Evolutionary conservation across 352 stramenopile genomes (phyloP).

Genomic region (Phytophthora nicotianae): DNA sequence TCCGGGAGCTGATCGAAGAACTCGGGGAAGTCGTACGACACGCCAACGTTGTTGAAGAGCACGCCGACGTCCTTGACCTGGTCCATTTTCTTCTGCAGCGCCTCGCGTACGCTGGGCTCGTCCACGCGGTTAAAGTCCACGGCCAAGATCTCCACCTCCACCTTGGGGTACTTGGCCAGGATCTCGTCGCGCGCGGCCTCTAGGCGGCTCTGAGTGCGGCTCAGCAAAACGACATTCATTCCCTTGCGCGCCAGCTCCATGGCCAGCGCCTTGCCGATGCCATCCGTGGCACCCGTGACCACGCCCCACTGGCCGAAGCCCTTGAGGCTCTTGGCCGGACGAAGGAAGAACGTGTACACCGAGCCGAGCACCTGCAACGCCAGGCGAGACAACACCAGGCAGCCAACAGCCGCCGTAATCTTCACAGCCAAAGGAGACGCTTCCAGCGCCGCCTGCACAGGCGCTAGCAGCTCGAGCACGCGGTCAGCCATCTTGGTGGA

Average conservation of each 20-base stretch:
- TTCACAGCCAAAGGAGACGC: slow-evolving; percentile 49
- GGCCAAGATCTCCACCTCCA: slow-evolving; percentile 87
- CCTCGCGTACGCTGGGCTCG: slow-evolving; percentile 59
- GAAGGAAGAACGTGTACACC: slow-evolving; percentile 92
- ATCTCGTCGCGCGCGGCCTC: slow-evolving; percentile 95
- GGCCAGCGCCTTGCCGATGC: slow-evolving; percentile 91
- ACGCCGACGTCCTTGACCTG: slow-evolving; percentile 95
- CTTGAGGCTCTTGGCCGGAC: slow-evolving; percentile 93
- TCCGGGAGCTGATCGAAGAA: slow-evolving; percentile 98
- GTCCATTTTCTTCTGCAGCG: slow-evolving; percentile 55
- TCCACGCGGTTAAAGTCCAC: slow-evolving; percentile 96
- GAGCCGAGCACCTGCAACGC: slow-evolving; percentile 52
- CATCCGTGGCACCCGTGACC: slow-evolving; percentile 96
- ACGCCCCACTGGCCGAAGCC: slow-evolving; percentile 97
- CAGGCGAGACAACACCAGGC: slow-evolving; percentile 55
- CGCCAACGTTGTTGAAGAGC: slow-evolving; percentile 99
- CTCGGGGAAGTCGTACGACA: slow-evolving; percentile 97
- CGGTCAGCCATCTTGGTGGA: slow-evolving; percentile 29
- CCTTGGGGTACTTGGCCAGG: slow-evolving; percentile 89
- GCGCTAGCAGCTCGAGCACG: slow-evolving; percentile 32
- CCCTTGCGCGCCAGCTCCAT: slow-evolving; percentile 97
- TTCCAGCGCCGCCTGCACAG: slow-evolving; percentile 37
- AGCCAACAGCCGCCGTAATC: slow-evolving; percentile 49
- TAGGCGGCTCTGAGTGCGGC: slow-evolving; percentile 96
- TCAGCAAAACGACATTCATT: slow-evolving; percentile 98